Evolutionary conservation across 129 eudicot genomes (phyloP).

Genomic region (Mikania micrantha): DNA sequence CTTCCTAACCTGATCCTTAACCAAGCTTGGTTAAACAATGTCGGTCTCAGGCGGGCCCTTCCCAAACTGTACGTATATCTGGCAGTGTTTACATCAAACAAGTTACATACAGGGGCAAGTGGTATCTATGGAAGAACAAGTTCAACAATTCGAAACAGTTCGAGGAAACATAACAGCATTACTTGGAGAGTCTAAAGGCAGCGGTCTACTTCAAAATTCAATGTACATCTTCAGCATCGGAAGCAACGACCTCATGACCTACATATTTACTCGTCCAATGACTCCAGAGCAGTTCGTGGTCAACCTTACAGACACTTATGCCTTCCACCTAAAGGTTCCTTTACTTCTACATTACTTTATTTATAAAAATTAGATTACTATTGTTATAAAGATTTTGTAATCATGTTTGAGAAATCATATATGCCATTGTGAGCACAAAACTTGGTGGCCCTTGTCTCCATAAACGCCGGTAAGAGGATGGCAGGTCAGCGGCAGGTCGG

Average conservation of each 20-base stretch:
- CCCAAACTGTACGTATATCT: neutral
- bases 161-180: conserved; percentile 32
- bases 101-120: conserved; percentile 21
- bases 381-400: neutral
- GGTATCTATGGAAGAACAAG: conserved; percentile 30
- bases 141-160: conserved; percentile 39
- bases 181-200: conserved; percentile 20
- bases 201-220: conserved; percentile 23
- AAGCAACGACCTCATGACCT: conserved; percentile 44
- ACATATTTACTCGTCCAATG: neutral
- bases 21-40: neutral
- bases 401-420: neutral
- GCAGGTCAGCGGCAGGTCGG: too few species aligned
- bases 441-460: too few species aligned
- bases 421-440: neutral
- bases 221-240: conserved; percentile 45
- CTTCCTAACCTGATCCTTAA: neutral
- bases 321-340: conserved; percentile 39
- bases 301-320: conserved; percentile 27
- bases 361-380: neutral
- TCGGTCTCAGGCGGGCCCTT: neutral
- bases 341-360: neutral
- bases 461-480: too few species aligned
- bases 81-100: neutral
- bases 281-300: conserved; percentile 14